Percentiles rank a stretch among this genome's conserved stretches.
Evolutionary conservation across 1,284 basidiomycete species (phyloP).

Genomic region (Agroathelia rolfsii): DNA sequence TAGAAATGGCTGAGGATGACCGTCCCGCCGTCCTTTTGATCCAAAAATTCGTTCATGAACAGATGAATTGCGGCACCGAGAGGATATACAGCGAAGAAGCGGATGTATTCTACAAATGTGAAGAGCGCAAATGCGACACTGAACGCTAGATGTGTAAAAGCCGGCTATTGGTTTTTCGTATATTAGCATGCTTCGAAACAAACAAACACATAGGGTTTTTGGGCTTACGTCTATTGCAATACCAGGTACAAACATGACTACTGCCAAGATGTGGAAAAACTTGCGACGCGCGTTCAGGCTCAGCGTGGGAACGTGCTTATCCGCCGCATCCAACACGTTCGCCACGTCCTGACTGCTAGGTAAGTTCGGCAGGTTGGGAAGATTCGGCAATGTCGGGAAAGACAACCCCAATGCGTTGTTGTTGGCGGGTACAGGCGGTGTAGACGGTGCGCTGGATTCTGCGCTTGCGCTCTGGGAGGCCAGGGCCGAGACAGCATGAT

Average conservation of each 20-base stretch:
- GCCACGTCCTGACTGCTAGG: slow-evolving; percentile 32
- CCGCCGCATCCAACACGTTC: slow-evolving; percentile 71
- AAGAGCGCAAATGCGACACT: slow-evolving; percentile 89
- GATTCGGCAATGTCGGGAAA: slow-evolving; percentile 43
- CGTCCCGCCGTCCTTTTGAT: slow-evolving; percentile 91
- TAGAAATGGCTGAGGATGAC: slow-evolving; percentile 98
- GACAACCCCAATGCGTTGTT: slow-evolving; percentile 28
- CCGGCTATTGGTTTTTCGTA: slow-evolving; percentile 51
- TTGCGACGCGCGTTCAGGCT: slow-evolving; percentile 93
- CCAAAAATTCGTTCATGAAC: slow-evolving; percentile 96
- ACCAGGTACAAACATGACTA: slow-evolving; percentile 93
- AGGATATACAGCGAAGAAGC: slow-evolving; percentile 97
- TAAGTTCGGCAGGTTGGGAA: slow-evolving; percentile 38
- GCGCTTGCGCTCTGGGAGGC: slow-evolving; percentile 15
- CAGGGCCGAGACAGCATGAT: slow-evolving; percentile 14
- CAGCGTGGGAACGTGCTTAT: slow-evolving; percentile 82
- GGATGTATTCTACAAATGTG: slow-evolving; percentile 92
- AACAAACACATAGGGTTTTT: slow-evolving; percentile 10
- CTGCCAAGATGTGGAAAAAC: slow-evolving; percentile 93
- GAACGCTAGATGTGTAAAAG: slow-evolving; percentile 92
- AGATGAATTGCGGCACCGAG: slow-evolving; percentile 90
- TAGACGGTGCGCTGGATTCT: slow-evolving; percentile 15
- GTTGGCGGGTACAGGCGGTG: slow-evolving; percentile 17
- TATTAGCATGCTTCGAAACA: slow-evolving; percentile 12
- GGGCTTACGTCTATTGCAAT: slow-evolving; percentile 82